These are phyloP conservation scores for Aspergillus proliferans DNA, from an alignment of 2,329 filamentous ascomycete species.

Conservation along the genomic window DNA sequence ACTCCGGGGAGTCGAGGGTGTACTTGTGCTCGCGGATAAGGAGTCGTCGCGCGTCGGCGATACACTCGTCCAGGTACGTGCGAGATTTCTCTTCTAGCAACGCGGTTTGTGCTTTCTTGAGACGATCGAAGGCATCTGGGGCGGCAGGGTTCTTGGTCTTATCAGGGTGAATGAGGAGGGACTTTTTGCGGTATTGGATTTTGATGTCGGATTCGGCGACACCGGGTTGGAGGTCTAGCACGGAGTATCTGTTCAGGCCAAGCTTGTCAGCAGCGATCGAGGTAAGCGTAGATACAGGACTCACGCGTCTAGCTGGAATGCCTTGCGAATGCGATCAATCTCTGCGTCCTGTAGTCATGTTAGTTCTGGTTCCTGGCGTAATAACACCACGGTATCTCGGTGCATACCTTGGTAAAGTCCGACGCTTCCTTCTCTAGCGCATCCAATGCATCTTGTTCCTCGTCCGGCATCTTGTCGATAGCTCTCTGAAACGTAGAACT, in stretches of 20 bases:
- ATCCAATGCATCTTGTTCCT: constrained; percentile 70
- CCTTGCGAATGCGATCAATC: constrained; percentile 87
- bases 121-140: constrained; percentile 90
- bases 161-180: constrained; percentile 97
- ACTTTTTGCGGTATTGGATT: constrained; percentile 87
- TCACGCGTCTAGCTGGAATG: constrained; percentile 73
- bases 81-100: constrained; percentile 94
- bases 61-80: constrained; percentile 80
- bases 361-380: constrained; percentile 6
- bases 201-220: constrained; percentile 97
- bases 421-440: constrained; percentile 77
- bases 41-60: constrained; percentile 90
- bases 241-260: constrained; percentile 59
- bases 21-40: constrained; percentile 92
- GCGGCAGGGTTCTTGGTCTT: constrained; percentile 88
- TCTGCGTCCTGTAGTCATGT: constrained; percentile 66
- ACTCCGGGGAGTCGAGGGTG: constrained; percentile 81
- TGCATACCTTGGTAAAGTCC: constrained; percentile 75
- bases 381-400: neutral
- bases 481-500: neutral
- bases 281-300: constrained; percentile 15
- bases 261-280: constrained; percentile 1
- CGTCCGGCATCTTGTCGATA: constrained; percentile 44
- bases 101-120: constrained; percentile 88
- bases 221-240: constrained; percentile 91